Evolutionary conservation across 2,329 filamentous ascomycete genomes (phyloP).

Genomic region (Sclerotinia sclerotiorum): DNA sequence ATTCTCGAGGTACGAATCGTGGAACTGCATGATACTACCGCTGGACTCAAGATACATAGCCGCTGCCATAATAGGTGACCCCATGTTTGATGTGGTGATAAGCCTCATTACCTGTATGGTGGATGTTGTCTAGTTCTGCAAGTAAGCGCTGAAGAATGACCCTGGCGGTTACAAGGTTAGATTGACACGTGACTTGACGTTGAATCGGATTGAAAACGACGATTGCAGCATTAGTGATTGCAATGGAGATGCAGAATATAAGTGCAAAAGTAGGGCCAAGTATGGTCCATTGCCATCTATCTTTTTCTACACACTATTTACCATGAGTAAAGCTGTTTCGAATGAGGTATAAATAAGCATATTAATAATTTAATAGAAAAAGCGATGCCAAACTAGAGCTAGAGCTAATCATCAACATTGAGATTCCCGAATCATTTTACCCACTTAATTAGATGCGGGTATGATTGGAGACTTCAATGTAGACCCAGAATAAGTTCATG

Average conservation of each 20-base stretch:
- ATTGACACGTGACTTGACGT: constrained; percentile 4
- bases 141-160: constrained; percentile 22
- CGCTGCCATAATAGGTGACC: constrained; percentile 16
- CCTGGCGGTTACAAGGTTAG: constrained; percentile 19
- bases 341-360: background rate
- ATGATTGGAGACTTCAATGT: background rate
- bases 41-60: constrained; percentile 22
- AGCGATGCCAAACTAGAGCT: background rate
- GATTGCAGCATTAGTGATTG: background rate
- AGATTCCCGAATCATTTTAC: background rate
- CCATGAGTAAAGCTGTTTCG: background rate
- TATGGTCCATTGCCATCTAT: background rate
- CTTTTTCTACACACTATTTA: background rate
- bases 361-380: background rate
- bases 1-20: constrained; percentile 17
- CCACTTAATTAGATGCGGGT: background rate
- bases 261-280: background rate
- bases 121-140: constrained; percentile 18
- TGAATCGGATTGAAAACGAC: background rate
- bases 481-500: background rate
- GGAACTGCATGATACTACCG: constrained; percentile 24
- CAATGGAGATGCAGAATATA: background rate
- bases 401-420: too few species aligned
- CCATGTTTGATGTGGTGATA: constrained; percentile 25
- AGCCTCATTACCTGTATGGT: constrained; percentile 23